phyloP scores from a whole-genome alignment of 352 stramenopile species.

The Phytopythium boreale region DNA sequence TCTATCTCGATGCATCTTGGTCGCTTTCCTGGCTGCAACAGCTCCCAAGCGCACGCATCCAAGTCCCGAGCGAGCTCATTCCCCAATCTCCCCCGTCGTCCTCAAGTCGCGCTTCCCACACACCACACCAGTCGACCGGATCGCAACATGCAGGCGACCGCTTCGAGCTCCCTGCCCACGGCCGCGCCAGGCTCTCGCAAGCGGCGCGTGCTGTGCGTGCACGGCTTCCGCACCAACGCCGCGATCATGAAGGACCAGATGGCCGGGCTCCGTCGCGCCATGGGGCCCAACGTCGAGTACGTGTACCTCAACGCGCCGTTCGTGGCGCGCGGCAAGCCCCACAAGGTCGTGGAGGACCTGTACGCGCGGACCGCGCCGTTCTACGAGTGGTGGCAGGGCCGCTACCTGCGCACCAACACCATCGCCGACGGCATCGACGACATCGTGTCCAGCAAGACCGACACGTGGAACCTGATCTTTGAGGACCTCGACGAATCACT shows the following conservation, averaged over 20 bases:
- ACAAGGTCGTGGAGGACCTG: constrained; percentile 21
- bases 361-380: constrained; percentile 34
- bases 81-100: background rate
- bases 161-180: background rate
- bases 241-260: constrained; percentile 52
- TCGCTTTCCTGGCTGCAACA: background rate
- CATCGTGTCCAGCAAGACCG: constrained; percentile 13
- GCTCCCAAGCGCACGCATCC: background rate
- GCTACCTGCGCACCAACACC: constrained; percentile 20
- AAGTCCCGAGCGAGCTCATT: background rate
- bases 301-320: constrained; percentile 43
- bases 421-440: constrained; percentile 15
- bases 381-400: constrained; percentile 44
- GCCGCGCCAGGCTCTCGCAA: constrained; percentile 11
- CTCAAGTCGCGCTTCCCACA: background rate
- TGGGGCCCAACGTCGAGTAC: constrained; percentile 43
- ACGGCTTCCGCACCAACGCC: constrained; percentile 50
- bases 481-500: constrained; percentile 33
- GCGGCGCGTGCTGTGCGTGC: constrained; percentile 47
- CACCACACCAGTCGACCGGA: background rate
- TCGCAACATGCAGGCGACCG: background rate
- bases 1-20: background rate
- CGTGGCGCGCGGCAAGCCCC: constrained; percentile 14
- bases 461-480: constrained; percentile 28
- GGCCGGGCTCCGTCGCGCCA: constrained; percentile 25